Conservation (phyloP, 768 basidiomycete genomes). For the Suillus subalutaceus region DNA sequence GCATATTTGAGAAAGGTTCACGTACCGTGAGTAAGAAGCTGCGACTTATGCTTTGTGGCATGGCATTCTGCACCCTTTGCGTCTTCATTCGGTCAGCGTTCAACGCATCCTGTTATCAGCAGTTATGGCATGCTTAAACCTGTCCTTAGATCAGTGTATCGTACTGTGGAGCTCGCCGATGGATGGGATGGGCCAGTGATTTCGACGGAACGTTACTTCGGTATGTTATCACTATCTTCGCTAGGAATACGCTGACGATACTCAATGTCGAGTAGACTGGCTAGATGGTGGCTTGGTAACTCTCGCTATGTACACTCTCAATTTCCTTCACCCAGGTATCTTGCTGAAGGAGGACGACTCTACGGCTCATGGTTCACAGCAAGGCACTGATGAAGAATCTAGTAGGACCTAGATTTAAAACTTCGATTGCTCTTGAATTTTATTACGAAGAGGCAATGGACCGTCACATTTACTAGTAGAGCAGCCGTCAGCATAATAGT, state of each 20-base stretch:
- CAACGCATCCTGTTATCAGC: neutral
- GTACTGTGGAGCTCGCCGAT: constrained; percentile 17
- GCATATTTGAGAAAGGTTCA: constrained; percentile 7
- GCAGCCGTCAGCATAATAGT: neutral
- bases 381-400: neutral
- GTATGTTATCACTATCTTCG: constrained; percentile 30
- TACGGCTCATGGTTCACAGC: neutral
- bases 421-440: neutral
- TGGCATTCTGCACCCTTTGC: constrained; percentile 42
- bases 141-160: constrained; percentile 15
- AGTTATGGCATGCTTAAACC: neutral
- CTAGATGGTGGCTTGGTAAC: constrained; percentile 53
- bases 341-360: constrained; percentile 26
- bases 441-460: neutral
- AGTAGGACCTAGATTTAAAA: neutral
- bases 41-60: constrained; percentile 37
- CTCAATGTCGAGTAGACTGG: constrained; percentile 37
- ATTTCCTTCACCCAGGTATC: constrained; percentile 47
- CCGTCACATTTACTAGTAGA: neutral
- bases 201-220: constrained; percentile 49
- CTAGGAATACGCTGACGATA: neutral
- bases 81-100: constrained; percentile 48
- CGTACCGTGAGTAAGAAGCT: constrained; percentile 15
- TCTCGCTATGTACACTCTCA: constrained; percentile 48
- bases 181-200: constrained; percentile 55